Base-by-base conservation (phyloP, 2,329 filamentous ascomycete species). In the Sordariomycetes sp. region DNA sequence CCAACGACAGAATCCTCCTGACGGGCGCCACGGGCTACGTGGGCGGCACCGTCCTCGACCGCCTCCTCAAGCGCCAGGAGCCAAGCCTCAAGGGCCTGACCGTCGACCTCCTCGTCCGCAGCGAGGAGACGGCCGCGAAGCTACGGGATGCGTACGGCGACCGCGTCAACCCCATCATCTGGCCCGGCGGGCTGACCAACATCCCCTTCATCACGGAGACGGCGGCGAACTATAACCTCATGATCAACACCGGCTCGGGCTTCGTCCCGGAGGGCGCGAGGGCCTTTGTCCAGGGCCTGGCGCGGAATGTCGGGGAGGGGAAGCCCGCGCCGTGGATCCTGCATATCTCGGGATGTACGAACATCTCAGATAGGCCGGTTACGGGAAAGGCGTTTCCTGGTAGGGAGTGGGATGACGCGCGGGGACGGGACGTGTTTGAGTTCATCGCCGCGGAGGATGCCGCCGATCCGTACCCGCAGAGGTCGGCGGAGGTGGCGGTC, bases 11-110 rank as follows among this genome's bases (percentile, higher is more conserved):
- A 24, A 59, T 62, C 28, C 60, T 62, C 52, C 53, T 62, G 28
- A 61, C 60, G 10, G 60, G 60, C 20, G 59, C 60, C 25, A 62
- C 60, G 6, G 60, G 60, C 25, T 62, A 59, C 35, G 55, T 61
- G 2, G 59, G 60, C 50, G 60, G 60, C 50, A 59, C 58, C 3
- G 42, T 60, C 36, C 53, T 62, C 22, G 54, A 60, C 53, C 36
- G 42, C 35, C 56, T 62, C 54, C 52, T 62, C 56, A 60, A 57
- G 22, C 51, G 42, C 34, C 22, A 55, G 17, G 58, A 58, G 10
- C 39, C 58, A 7, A 53, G 54, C 48, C 32, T 61, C 48, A 35
- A 53, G 15, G 45, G 20, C 17, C 22, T 62, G 13, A 58, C 54
- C 34, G 51, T 60, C 35, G 51, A 57, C 35, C 28, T 56, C n/a